These are phyloP conservation scores for Camillea tinctor DNA, from an alignment of 2,329 filamentous ascomycete species.

Conservation along the genomic window DNA sequence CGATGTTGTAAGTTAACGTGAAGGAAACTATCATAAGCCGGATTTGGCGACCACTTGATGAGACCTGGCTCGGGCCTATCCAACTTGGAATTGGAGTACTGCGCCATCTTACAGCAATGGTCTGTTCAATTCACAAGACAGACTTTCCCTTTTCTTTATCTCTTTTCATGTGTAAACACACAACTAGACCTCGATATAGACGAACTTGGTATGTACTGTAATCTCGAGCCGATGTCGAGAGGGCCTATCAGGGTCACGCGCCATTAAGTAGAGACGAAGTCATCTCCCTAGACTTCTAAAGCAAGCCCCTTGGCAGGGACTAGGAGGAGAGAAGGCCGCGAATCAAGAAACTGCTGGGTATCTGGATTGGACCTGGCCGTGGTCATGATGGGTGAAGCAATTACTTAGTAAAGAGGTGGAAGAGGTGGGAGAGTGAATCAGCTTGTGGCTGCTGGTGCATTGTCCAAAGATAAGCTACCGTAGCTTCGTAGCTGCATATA, in stretches of 20 bases:
- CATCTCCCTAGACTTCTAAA: neutral
- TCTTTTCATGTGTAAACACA: no score
- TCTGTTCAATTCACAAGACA: slow-evolving; percentile 1
- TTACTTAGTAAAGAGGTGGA: no score
- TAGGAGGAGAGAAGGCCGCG: no score
- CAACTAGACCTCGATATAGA: neutral
- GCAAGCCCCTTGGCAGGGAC: neutral
- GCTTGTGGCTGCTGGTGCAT: neutral
- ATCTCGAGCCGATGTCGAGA: neutral
- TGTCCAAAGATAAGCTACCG: neutral
- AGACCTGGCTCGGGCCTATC: slow-evolving; percentile 62
- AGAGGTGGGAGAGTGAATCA: neutral
- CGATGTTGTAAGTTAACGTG: slow-evolving; percentile 65
- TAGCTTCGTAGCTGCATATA: no score
- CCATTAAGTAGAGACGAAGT: neutral
- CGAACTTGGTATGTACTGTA: no score
- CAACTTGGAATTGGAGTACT: slow-evolving; percentile 39
- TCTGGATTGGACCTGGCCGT: neutral
- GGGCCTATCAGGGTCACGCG: neutral
- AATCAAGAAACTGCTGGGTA: neutral
- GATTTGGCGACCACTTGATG: slow-evolving; percentile 65
- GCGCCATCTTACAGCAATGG: slow-evolving; percentile 16
- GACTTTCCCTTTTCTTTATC: no score
- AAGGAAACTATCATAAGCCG: slow-evolving; percentile 58
- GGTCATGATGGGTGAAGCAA: neutral